A percentile compares a stretch with the other conserved stretches of the same genome.
These are phyloP conservation scores for Plasmodium berghei DNA, from an alignment of 169 alveolate species.

Conservation along the genomic window DNA sequence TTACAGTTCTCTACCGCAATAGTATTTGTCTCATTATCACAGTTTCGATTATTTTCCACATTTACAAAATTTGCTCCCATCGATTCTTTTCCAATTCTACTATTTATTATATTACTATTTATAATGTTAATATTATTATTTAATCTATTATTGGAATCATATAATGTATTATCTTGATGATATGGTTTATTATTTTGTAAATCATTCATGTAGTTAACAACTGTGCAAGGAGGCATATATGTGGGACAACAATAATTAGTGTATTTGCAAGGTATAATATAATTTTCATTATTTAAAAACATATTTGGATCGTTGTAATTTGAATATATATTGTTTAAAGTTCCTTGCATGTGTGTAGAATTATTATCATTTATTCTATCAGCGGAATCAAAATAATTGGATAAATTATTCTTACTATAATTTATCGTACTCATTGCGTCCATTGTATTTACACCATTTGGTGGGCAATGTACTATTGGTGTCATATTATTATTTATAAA, in stretches of 20 bases:
- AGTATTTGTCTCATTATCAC: neutral
- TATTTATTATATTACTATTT: neutral
- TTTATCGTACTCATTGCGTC: slow-evolving; percentile 5
- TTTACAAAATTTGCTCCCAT: neutral
- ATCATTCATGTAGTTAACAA: slow-evolving; percentile 13
- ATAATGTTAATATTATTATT: slow-evolving; percentile 1
- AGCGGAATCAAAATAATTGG: slow-evolving; percentile 6
- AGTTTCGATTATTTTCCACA: neutral
- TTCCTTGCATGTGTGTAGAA: neutral
- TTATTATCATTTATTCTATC: slow-evolving; percentile 21
- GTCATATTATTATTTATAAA: slow-evolving; percentile 14
- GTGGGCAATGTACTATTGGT: slow-evolving; percentile 1
- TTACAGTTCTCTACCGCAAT: slow-evolving; percentile 1
- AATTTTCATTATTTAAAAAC: slow-evolving; percentile 7
- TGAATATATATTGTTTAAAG: slow-evolving; percentile 20
- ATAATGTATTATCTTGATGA: neutral
- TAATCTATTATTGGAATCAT: neutral
- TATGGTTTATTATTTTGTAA: slow-evolving; percentile 2
- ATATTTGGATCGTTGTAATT: slow-evolving; percentile 19
- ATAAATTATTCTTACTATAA: slow-evolving; percentile 23
- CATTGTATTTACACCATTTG: too few relatives aligned
- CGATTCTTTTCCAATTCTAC: neutral
- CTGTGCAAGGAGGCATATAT: slow-evolving; percentile 20
- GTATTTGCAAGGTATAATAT: slow-evolving; percentile 21
- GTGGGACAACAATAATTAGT: slow-evolving; percentile 24